These are phyloP conservation scores for Exophiala sp. DNA, from an alignment of 2,329 filamentous ascomycete species.

Conservation along the genomic window DNA sequence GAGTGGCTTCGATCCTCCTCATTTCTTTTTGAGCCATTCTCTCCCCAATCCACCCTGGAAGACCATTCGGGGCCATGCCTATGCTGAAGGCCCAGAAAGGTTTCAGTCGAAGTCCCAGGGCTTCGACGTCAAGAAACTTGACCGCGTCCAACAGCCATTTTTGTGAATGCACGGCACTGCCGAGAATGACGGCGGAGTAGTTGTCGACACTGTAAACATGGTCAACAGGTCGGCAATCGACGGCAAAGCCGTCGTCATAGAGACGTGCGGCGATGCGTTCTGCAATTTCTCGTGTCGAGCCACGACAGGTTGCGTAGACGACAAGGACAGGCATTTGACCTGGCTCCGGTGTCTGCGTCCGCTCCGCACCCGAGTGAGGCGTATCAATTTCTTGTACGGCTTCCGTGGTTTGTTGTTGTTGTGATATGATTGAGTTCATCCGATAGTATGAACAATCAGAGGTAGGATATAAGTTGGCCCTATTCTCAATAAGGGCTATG, in stretches of 20 bases:
- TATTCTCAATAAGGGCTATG: too few relatives aligned
- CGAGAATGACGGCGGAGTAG: slow-evolving; percentile 23
- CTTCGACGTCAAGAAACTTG: slow-evolving; percentile 23
- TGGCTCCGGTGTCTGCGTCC: neutral
- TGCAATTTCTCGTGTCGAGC: slow-evolving; percentile 21
- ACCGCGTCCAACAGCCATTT: slow-evolving; percentile 20
- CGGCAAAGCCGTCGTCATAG: slow-evolving; percentile 18
- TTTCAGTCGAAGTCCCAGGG: slow-evolving; percentile 18
- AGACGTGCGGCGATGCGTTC: slow-evolving; percentile 22
- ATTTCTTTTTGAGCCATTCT: slow-evolving; percentile 11
- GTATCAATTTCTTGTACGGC: neutral
- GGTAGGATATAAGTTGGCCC: neutral
- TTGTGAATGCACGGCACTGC: slow-evolving; percentile 16
- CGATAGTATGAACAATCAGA: neutral
- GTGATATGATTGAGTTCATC: neutral
- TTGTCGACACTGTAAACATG: slow-evolving; percentile 23
- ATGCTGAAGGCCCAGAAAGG: slow-evolving; percentile 23
- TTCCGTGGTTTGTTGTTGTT: neutral
- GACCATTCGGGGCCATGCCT: slow-evolving; percentile 11
- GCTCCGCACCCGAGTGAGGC: neutral
- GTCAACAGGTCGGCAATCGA: slow-evolving; percentile 25
- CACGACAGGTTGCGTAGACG: slow-evolving; percentile 19
- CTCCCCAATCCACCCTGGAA: slow-evolving; percentile 13
- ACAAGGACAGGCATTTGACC: slow-evolving; percentile 18
- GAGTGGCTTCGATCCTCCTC: slow-evolving; percentile 4